Evolutionary conservation across 257 asterid species (phyloP).

Genomic region (Gentiana dahurica): DNA sequence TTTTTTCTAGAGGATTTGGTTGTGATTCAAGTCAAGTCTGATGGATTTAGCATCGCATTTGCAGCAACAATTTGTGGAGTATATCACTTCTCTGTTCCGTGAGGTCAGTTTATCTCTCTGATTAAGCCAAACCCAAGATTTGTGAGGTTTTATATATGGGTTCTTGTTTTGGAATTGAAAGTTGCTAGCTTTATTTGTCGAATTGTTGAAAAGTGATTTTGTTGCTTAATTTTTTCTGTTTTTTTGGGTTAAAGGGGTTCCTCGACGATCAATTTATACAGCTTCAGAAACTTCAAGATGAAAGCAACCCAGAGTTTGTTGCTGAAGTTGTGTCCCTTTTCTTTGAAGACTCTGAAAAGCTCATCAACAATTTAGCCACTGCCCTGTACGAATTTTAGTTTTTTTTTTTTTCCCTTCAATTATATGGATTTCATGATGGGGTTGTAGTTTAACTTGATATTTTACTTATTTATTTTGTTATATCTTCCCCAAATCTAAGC

Average conservation of each 20-base stretch:
- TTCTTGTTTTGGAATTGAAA: not conserved
- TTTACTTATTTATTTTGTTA: not conserved
- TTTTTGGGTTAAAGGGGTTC: conserved; percentile 7
- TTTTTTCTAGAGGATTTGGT: no score
- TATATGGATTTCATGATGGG: not conserved
- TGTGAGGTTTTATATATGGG: not conserved
- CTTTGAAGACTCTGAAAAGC: conserved; percentile 24
- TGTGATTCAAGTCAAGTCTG: not conserved
- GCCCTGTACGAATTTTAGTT: conserved; percentile 12
- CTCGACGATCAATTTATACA: conserved; percentile 22
- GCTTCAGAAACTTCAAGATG: conserved; percentile 24
- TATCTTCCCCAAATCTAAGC: not conserved
- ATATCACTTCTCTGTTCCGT: conserved; percentile 7
- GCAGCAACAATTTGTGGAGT: conserved; percentile 15
- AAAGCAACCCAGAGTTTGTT: conserved; percentile 28
- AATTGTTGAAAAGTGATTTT: not conserved
- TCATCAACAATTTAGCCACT: conserved; percentile 15
- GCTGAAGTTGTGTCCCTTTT: conserved; percentile 23
- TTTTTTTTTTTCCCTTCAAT: not conserved
- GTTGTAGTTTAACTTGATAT: not conserved
- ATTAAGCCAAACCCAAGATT: not conserved
- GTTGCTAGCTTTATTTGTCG: not conserved
- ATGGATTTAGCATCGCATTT: conserved; percentile 16
- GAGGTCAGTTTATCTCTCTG: conserved; percentile 14
- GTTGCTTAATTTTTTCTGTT: no score